These are phyloP conservation scores for Arabidopsis arenosa DNA, from an alignment of 345 rosid species.

Conservation along the genomic window DNA sequence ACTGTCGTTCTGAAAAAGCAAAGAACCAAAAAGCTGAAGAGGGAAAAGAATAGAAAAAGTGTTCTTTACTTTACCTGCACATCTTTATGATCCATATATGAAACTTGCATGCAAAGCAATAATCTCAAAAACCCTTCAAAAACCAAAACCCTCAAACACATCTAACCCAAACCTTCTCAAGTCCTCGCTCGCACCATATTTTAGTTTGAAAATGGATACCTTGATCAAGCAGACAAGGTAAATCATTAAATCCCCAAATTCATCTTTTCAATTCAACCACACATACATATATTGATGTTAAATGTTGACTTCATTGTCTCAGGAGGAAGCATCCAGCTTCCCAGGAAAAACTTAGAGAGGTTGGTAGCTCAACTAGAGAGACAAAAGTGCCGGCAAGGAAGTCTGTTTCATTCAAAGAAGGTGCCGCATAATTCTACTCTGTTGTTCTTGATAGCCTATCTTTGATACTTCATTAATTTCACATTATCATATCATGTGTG, in stretches of 20 bases:
- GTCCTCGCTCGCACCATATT: slow-evolving; percentile 17
- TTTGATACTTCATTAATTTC: slow-evolving; percentile 11
- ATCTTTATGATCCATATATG: slow-evolving; percentile 44
- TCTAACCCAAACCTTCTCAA: slow-evolving; percentile 33
- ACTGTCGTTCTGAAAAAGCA: slow-evolving; percentile 44
- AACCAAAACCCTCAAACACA: slow-evolving; percentile 42
- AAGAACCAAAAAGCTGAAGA: slow-evolving; percentile 39
- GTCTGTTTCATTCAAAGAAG: slow-evolving; percentile 49
- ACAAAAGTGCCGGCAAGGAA: slow-evolving; percentile 36
- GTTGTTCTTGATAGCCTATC: slow-evolving; percentile 3
- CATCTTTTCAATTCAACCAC: not conserved
- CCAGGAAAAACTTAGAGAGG: slow-evolving; percentile 15
- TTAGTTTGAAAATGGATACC: slow-evolving; percentile 41
- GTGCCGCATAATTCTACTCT: slow-evolving; percentile 20
- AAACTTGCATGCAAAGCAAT: slow-evolving; percentile 46
- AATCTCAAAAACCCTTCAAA: slow-evolving; percentile 39
- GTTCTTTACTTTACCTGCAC: slow-evolving; percentile 43
- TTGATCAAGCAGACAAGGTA: slow-evolving; percentile 47
- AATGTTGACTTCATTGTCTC: slow-evolving; percentile 13
- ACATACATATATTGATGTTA: not conserved
- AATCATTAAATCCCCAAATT: not conserved
- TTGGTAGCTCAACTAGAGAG: slow-evolving; percentile 30
- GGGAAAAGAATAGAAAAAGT: slow-evolving; percentile 28
- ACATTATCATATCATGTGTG: slow-evolving; percentile 7
- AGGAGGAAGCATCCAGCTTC: slow-evolving; percentile 39